Conservation (phyloP, 495 filamentous ascomycete genomes). For the Hypomontagnella monticulosa region DNA sequence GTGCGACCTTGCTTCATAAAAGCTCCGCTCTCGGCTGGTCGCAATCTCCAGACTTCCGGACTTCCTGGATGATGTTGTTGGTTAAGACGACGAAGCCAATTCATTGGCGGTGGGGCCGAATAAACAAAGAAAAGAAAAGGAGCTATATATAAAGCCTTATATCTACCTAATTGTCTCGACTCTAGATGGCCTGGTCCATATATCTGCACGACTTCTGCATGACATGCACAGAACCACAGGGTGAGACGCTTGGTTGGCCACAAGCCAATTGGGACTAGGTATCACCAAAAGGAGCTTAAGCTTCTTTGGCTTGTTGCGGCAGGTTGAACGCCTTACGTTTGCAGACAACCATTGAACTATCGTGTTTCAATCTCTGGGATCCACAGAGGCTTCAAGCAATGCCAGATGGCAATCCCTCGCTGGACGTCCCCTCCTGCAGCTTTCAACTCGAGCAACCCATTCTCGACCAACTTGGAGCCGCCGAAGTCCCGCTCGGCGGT, state of each 20-base stretch:
- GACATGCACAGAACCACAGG: conserved; percentile 41
- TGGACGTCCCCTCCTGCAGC: conserved; percentile 51
- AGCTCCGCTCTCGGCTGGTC: conserved; percentile 40
- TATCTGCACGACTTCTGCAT: conserved; percentile 43
- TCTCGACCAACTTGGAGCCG: conserved; percentile 40
- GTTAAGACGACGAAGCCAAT: conserved; percentile 5
- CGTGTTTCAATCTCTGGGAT: conserved; percentile 44
- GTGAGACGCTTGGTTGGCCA: conserved; percentile 23
- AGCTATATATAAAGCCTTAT: conserved; percentile 41
- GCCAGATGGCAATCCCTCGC: conserved; percentile 61
- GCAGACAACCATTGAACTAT: conserved; percentile 45
- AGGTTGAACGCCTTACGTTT: conserved; percentile 30
- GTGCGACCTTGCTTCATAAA: conserved; percentile 33
- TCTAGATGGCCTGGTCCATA: conserved; percentile 31
- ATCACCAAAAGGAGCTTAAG: conserved; percentile 33
- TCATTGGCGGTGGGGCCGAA: conserved; percentile 33
- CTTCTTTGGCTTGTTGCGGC: conserved; percentile 39
- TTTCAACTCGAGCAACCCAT: conserved; percentile 44
- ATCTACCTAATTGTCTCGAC: conserved; percentile 40
- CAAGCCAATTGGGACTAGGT: conserved; percentile 39
- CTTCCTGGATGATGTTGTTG: conserved; percentile 16
- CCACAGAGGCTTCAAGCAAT: conserved; percentile 48
- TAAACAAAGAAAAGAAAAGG: conserved; percentile 24
- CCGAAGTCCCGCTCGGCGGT: conserved; percentile 41
- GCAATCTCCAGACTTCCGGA: conserved; percentile 23